Evolutionary conservation across 148 eudicot species (phyloP).

Genomic region (Vaccinium corymbosum): DNA sequence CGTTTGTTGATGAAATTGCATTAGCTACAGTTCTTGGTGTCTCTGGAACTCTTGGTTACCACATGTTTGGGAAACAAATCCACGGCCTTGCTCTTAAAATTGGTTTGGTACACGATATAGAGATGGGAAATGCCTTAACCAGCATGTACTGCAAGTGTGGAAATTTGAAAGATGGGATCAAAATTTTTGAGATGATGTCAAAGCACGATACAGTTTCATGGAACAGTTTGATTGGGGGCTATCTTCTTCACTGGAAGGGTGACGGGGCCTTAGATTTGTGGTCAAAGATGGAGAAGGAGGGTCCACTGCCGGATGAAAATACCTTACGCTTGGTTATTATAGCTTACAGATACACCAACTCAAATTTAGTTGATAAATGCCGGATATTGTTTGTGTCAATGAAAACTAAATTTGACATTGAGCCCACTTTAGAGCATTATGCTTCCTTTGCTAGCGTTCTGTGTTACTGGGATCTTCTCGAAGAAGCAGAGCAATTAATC

Average conservation of each 20-base stretch:
- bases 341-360: slow-evolving; percentile 55
- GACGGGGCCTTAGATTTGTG: slow-evolving; percentile 60
- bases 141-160: slow-evolving; percentile 86
- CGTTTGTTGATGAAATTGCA: slow-evolving; percentile 52
- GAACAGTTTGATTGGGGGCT: slow-evolving; percentile 67
- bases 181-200: slow-evolving; percentile 48
- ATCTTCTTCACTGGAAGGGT: slow-evolving; percentile 78
- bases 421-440: slow-evolving; percentile 70
- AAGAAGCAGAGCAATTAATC: slow-evolving; percentile 71
- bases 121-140: slow-evolving; percentile 60
- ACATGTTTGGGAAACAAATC: slow-evolving; percentile 61
- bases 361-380: slow-evolving; percentile 59
- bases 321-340: slow-evolving; percentile 54
- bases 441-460: slow-evolving; percentile 66
- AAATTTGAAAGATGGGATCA: slow-evolving; percentile 46
- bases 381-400: slow-evolving; percentile 55
- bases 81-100: slow-evolving; percentile 50
- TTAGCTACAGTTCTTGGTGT: slow-evolving; percentile 55
- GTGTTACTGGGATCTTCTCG: slow-evolving; percentile 66
- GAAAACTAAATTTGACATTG: slow-evolving; percentile 40
- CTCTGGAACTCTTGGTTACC: slow-evolving; percentile 68
- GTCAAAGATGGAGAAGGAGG: slow-evolving; percentile 47
- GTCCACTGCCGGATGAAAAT: slow-evolving; percentile 46
- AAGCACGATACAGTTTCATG: slow-evolving; percentile 64
- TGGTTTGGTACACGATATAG: slow-evolving; percentile 46